Base-by-base conservation (phyloP, 2,329 filamentous ascomycete genomes). In the Sporothrix sp. region DNA sequence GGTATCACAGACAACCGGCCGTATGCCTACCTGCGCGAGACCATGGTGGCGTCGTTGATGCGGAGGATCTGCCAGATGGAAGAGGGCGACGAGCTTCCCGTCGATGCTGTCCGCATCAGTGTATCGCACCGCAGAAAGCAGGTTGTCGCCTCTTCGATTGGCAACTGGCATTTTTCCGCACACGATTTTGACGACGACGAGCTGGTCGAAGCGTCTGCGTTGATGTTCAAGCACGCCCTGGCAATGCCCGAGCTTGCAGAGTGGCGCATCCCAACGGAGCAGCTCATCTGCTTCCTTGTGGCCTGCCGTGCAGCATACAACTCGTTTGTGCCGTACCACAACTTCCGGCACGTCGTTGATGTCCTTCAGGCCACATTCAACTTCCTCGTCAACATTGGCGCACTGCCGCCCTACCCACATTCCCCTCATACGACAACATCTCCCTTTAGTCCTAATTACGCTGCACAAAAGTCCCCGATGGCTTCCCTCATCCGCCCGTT, bases 261-360 rank as follows among this genome's bases (percentile, higher is more conserved):
- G 46, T 97, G 86, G 85, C 76, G 81, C 62, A 81, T 95, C 69
- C 75, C 84, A 48, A 77, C 82, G 87, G 88, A 86, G 59, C 84
- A 94, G 65, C 73, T 98, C 25, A 84, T 85, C 57, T 82, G 80
- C 49, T 97, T 95, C 62, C 73, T 97, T 54, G 78, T 95, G 56
- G 89, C 90, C 48, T 93, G 89, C 62, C 84, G 91, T 55, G 82
- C 85, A 43, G 87, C 93, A n/a, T 98, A 98, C 70, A 97, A 97
- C 66, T 85, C 81, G 52, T 95, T 95, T 65, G 89, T 96, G 32
- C 86, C 91, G 20, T 98, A 97, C 63, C 93, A 98, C 72, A 98
- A 98, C 68, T 98, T 97, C 65, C 85, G 91, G 50, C 93, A 98
- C 67, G 93, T 95, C 20, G 84, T 96, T 55, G 93, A 98, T 66